phyloP scores from a whole-genome alignment of 2,329 filamentous ascomycete genomes.

The Colletotrichum gloeosporioides region DNA sequence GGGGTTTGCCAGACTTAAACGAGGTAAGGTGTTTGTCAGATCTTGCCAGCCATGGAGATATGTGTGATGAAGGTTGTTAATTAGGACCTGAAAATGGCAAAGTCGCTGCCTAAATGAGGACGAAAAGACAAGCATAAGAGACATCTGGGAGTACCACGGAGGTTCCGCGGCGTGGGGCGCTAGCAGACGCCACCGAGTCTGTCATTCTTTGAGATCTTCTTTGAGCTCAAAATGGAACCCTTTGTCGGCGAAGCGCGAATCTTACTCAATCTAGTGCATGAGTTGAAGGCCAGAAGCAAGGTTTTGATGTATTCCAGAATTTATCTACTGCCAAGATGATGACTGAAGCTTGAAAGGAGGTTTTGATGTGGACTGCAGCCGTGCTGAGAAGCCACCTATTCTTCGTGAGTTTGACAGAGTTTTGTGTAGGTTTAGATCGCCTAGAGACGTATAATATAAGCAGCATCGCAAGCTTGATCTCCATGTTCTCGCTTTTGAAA shows the following conservation, averaged over 20 bases:
- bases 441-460: background rate
- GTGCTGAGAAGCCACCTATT: background rate
- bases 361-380: background rate
- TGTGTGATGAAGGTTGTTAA: background rate
- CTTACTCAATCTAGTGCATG: background rate
- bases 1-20: background rate
- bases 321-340: background rate
- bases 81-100: background rate
- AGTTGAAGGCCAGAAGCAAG: background rate
- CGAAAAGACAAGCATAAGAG: background rate
- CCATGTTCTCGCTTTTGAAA: background rate
- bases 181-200: background rate
- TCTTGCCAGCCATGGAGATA: background rate
- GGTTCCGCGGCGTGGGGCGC: background rate
- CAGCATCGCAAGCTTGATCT: background rate
- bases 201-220: background rate
- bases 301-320: background rate
- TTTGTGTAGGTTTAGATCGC: background rate
- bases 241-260: background rate
- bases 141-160: background rate
- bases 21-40: background rate
- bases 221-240: background rate
- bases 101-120: background rate
- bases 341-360: background rate
- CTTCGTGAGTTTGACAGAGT: background rate